Evolutionary conservation across 371 early-diverging fungal genomes (phyloP).

Genomic region (Mucor piriformis): DNA sequence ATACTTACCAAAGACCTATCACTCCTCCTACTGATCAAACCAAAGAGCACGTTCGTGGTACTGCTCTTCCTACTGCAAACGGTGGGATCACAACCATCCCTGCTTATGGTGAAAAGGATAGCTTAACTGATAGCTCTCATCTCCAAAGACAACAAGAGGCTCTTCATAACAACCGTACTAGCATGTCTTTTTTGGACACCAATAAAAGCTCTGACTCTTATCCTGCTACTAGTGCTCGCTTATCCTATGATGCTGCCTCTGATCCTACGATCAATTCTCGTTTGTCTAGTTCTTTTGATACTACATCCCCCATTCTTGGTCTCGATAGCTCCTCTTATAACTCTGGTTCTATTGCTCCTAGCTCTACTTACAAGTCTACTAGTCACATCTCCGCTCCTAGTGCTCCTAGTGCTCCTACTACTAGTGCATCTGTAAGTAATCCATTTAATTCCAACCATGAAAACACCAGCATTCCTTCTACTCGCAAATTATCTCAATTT

Average conservation of each 20-base stretch:
- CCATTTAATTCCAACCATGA: not conserved
- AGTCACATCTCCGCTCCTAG: not conserved
- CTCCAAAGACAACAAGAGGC: conserved; percentile 3
- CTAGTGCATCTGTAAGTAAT: not conserved
- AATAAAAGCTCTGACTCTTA: no score
- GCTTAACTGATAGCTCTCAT: not conserved
- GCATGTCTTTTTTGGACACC: not conserved
- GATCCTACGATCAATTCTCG: not conserved
- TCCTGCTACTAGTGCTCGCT: not conserved
- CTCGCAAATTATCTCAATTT: not conserved
- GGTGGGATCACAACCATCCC: conserved; percentile 12
- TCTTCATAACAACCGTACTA: not conserved
- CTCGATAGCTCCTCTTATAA: no score
- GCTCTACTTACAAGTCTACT: not conserved
- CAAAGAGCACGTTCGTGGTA: not conserved
- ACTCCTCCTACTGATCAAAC: conserved; percentile 25
- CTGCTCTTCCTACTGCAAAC: not conserved
- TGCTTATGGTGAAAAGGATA: conserved; percentile 4
- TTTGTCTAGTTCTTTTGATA: not conserved
- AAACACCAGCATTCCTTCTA: not conserved
- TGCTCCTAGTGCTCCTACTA: conserved; percentile 1
- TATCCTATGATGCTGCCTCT: not conserved
- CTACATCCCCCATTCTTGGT: no score
- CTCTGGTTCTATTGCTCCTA: not conserved
- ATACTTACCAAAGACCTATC: conserved; percentile 17